Evolutionary conservation across 495 filamentous ascomycete genomes (phyloP), one percentile per base, ranked within the genome.

Genomic region (Saxispiralis lemnorum): DNA sequence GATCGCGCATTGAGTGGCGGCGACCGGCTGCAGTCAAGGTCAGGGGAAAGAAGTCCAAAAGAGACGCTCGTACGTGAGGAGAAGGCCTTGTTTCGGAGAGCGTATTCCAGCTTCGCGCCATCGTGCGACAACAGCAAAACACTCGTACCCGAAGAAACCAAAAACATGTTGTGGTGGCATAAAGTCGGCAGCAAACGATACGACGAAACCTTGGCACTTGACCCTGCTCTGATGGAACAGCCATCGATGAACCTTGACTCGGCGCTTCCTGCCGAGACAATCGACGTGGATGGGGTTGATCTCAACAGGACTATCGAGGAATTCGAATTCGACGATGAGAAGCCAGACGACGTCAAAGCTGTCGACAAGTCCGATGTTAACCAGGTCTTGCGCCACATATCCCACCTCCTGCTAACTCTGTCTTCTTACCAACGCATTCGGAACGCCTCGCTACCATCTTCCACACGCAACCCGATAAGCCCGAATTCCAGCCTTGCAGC

Each of bases 81-180:
- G 54, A 79, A 84, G 21, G 72, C 81, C 3, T 63, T 86, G 19
- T 81, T 92, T 49, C 71, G 83, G 34, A 76, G 82, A 39, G 83
- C 78, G 6, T 93, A 86, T 57, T 92, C 84, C 0, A 81, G 79
- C 46, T 93, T 93, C 63, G 84, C 84, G 10, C 87, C 87, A 5
- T 75, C 71, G 39, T 76, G 75, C 44, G 87, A 95, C 53, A 82
- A 89, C 56, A 72, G 80, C 3, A 72, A 68, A 4, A 75, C 87
- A 2, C 67, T 92, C 43, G 62, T 86, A 7, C 73, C 86, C 31
- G 70, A 68, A 11, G 76, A 81, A 46, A 64, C 72, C 19, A 77
- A 83, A 43, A 74, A 79, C 43, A 64, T 73, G 34, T 63, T 93
- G n/a, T 95, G 87, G 87, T 95, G 86, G 86, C 72, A 76, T 44